Evolutionary conservation across 1,284 basidiomycete species (phyloP), one percentile per base, ranked within the genome.

Genomic region (Cutaneotrichosporon dermatis): DNA sequence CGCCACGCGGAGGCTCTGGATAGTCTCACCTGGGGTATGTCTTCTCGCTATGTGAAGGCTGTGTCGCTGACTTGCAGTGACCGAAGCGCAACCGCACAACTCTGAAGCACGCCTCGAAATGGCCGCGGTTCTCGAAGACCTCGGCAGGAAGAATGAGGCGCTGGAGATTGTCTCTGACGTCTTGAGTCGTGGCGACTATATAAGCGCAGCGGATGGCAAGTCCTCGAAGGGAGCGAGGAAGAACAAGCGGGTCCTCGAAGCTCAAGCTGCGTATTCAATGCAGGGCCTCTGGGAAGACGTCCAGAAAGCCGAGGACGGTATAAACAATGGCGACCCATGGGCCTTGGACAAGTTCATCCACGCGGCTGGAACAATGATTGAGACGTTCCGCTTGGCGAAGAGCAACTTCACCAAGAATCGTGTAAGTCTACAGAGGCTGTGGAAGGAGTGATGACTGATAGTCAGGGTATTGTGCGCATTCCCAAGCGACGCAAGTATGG

Each of bases 91-190:
- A 70, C 86, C 88, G 0, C 82, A 83, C 3, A 84, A 91, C 66
- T 85, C 86, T 64, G 88, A 93, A 35, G 87, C 87, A 6, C 90
- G 90, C 73, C 87, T 93, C 83, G 88, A 89, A 65, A 82, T 97
- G 0, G 94, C 94, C 0, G 89, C 90, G 61, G 85, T 94, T 15
- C 90, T 91, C 63, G 95, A 98, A 73, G 75, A 79, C 15, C 77
- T 88, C 64, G 86, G 88, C 46, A 85, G 92, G 66, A 86, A 88
- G 4, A 81, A 87, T 13, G 88, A 88, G 71, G 94, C 94, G 0
- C 81, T 96, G 0, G 86, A 90, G 25, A 79, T 95, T 1, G 90
- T 97, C 3, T 88, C 90, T 57, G 86, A 94, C 82, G 68, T 69
- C 34, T 65, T 71, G 5, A 62, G 69, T 7, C 49, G 36, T 13